Base-by-base conservation (phyloP, 177 flowering plant species). In the Vitis hybrid region DNA sequence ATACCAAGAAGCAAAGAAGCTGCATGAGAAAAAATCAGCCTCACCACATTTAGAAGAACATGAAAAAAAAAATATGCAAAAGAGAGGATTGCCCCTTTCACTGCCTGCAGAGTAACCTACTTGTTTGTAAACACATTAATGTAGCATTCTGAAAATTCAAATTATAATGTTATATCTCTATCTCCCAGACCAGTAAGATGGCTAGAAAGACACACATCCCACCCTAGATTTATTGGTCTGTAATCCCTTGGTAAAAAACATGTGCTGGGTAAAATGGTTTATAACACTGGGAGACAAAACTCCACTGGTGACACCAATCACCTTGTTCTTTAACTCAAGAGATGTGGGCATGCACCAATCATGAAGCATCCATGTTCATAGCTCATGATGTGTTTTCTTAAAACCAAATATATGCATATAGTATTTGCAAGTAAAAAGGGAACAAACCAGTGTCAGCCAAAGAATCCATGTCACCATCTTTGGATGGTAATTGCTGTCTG, bases 1-100 rank as follows among this genome's bases (percentile, higher is more conserved):
- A 83, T 87, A 23, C 90, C 90, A 61, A 85, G 84, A 74, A 90
- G 88, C 76, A 91, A 81, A 55, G 98, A 83, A 71, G 92, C 98
- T 91, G 93, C 82, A 79, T 6, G 61, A 10, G 56, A 62, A 52
- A 75, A 18, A 49, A 71, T 45, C 56, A 74, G 57, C 49, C 40
- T 18, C 45, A 59, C 2, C 17, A 60, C 60, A 66, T 58, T n/a
- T 23, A 40, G 34, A 58, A 32, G 1, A 66, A 55, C 58, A 9
- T 13, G 51, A 21, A 19, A 55, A 12, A 51, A 14, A 8, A 2
- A n/a, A 14, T 21, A 13, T 11, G 12, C 45, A 40, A 40, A 40
- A 5, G 0, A 40, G 45, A 7, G 7, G 45, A 40, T 40, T 40
- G 8, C 45, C 45, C 45, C 45, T 40, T 40, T 7, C 45, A 40